Base-by-base conservation (phyloP, 352 stramenopile genomes). In the Pythium biforme region DNA sequence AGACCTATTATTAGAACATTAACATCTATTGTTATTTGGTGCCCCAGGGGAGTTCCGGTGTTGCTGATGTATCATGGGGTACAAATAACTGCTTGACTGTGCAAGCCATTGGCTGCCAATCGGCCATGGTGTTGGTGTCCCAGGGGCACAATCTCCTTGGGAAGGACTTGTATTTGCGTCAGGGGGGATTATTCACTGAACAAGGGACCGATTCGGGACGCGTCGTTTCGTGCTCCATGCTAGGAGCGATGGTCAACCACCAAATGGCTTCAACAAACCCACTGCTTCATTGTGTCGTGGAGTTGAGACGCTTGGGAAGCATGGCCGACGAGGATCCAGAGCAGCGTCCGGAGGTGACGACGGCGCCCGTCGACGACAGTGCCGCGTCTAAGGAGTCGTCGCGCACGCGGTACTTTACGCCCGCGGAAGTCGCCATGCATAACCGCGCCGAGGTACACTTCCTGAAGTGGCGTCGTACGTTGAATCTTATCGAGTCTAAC, bases 381-480 rank as follows among this genome's bases (percentile, higher is more conserved):
- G 49, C 40, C 22, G 7, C 40, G 3, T 31, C 41, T 6, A 69
- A 63, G 17, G 54, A 64, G 39, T 15, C 39, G 2, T 25, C 10
- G 23, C 45, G 31, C 49, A 55, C 67, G 10, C 70, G 74, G 17
- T 95, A 83, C 71, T 96, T 84, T 62, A 96, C 88, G 22, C 71
- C 83, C 0, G 75, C 76, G 1, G 89, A 97, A 59, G 80, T 97
- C 14, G 72, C 82, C 0, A 60, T 62, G 7, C 90, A 97, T 70
- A 97, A 97, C 61, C 83, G 77, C 27, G 75, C 84, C 6, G 76
- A 93, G 45, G 90, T 88, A 37, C n/a, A n/a, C n/a, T n/a, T n/a
- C n/a, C n/a, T n/a, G n/a, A n/a, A n/a, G n/a, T n/a, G n/a, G n/a
- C n/a, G n/a, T n/a, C n/a, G n/a, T n/a, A n/a, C n/a, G n/a, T n/a